Percentiles rank a stretch among this genome's conserved stretches.
Evolutionary conservation across 2,329 filamentous ascomycete genomes (phyloP).

Genomic region (Fusarium sp.): DNA sequence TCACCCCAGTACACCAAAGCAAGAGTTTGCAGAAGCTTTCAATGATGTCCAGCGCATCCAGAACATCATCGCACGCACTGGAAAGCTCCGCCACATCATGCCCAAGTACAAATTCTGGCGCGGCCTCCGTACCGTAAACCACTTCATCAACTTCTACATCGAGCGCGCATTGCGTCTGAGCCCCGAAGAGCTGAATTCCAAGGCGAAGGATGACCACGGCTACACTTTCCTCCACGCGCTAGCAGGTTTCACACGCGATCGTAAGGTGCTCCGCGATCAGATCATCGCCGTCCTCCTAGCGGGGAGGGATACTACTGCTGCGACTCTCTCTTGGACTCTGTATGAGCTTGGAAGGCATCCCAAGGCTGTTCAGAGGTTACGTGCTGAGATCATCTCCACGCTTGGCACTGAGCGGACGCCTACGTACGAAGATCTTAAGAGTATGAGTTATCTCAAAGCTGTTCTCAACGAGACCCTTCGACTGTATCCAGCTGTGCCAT

Average conservation of each 20-base stretch:
- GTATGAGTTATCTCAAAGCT: constrained; percentile 83
- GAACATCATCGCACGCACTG: constrained; percentile 71
- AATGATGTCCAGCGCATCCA: constrained; percentile 81
- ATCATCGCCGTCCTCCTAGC: constrained; percentile 85
- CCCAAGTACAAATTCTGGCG: constrained; percentile 72
- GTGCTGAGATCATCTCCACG: constrained; percentile 74
- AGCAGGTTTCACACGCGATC: constrained; percentile 80
- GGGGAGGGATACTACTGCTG: constrained; percentile 87
- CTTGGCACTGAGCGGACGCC: constrained; percentile 73
- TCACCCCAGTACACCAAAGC: constrained; percentile 61
- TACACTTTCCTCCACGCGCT: constrained; percentile 92
- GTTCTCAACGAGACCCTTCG: constrained; percentile 82
- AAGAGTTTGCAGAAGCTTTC: constrained; percentile 84
- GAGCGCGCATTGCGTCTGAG: constrained; percentile 76
- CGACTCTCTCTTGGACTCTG: constrained; percentile 81
- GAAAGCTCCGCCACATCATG: constrained; percentile 71
- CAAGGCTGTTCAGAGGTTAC: constrained; percentile 72
- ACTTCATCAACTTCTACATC: constrained; percentile 82
- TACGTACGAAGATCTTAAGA: constrained; percentile 84
- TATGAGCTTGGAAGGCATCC: constrained; percentile 84
- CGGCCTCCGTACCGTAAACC: constrained; percentile 75
- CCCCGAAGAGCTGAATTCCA: constrained; percentile 76
- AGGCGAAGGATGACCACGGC: constrained; percentile 74
- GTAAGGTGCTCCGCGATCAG: constrained; percentile 82
- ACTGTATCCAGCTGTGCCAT: constrained; percentile 81